phyloP scores from a whole-genome alignment of 1,284 basidiomycete species.

The Termitomyces sp. region DNA sequence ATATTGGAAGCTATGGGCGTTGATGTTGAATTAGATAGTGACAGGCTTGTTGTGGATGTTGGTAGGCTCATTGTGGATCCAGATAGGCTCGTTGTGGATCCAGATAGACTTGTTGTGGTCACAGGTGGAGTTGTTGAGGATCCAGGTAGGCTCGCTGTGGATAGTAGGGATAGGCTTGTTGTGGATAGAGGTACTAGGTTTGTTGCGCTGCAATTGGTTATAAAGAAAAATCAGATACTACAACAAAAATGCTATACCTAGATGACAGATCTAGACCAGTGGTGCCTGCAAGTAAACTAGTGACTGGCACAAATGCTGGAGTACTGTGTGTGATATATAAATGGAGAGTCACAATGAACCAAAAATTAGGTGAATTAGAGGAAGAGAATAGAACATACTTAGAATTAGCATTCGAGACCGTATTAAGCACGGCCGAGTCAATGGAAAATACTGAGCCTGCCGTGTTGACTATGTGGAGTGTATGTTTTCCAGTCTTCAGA shows the following conservation, averaged over 20 bases:
- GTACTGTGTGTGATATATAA: neutral
- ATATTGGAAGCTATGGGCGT: neutral
- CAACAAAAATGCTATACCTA: neutral
- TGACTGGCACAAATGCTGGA: neutral
- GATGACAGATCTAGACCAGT: neutral
- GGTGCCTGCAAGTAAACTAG: neutral
- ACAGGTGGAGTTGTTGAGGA: too few relatives aligned
- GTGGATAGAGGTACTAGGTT: neutral
- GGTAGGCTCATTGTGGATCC: too few relatives aligned
- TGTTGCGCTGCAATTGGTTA: neutral
- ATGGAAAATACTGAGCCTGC: conserved; percentile 6
- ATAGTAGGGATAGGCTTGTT: too few relatives aligned
- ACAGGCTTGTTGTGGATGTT: neutral
- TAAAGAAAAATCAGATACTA: neutral
- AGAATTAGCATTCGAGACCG: neutral
- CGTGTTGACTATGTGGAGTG: conserved; percentile 16
- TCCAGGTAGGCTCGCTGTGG: too few relatives aligned
- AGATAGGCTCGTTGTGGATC: too few relatives aligned
- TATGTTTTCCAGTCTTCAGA: conserved; percentile 18
- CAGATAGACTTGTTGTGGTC: too few relatives aligned
- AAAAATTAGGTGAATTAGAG: neutral
- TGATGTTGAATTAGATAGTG: neutral
- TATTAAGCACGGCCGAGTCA: conserved; percentile 2
- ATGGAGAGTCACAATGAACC: neutral
- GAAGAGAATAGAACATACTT: neutral